These are phyloP conservation scores for Tritrichomonas foetus DNA, from an alignment of 208 protist genomes.

Conservation along the genomic window DNA sequence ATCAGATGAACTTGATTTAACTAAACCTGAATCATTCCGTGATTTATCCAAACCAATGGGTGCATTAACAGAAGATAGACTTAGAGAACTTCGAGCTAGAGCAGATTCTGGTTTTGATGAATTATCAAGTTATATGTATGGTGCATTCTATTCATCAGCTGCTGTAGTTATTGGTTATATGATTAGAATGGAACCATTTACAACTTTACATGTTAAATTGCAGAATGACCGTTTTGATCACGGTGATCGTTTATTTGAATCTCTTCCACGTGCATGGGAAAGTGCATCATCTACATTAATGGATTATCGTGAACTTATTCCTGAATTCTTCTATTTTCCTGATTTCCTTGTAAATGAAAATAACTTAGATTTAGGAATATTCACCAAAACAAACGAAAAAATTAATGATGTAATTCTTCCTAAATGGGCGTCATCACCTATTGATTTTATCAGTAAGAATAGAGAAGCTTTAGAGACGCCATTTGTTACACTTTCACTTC, in stretches of 20 bases:
- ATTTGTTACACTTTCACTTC: background rate
- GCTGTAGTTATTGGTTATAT: background rate
- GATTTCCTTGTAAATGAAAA: background rate
- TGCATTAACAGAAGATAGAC: background rate
- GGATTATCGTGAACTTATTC: background rate
- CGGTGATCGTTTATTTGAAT: background rate
- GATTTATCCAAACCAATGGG: slow-evolving; percentile 21
- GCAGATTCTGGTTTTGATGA: background rate
- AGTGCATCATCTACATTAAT: background rate
- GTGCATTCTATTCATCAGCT: background rate
- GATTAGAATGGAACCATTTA: background rate
- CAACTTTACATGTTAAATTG: background rate
- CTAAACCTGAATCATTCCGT: background rate
- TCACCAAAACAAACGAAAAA: background rate
- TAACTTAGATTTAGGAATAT: background rate
- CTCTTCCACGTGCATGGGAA: background rate
- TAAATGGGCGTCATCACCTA: background rate
- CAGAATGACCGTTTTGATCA: background rate
- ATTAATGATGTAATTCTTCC: background rate
- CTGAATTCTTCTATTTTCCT: background rate
- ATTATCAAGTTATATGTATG: background rate
- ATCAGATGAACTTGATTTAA: background rate
- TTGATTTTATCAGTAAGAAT: background rate
- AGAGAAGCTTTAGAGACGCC: background rate
- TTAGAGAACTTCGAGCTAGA: background rate